A percentile compares a stretch with the other conserved stretches of the same genome.
These are phyloP conservation scores for Penicillium sp. DNA, from an alignment of 2,329 filamentous ascomycete species.

Conservation along the genomic window DNA sequence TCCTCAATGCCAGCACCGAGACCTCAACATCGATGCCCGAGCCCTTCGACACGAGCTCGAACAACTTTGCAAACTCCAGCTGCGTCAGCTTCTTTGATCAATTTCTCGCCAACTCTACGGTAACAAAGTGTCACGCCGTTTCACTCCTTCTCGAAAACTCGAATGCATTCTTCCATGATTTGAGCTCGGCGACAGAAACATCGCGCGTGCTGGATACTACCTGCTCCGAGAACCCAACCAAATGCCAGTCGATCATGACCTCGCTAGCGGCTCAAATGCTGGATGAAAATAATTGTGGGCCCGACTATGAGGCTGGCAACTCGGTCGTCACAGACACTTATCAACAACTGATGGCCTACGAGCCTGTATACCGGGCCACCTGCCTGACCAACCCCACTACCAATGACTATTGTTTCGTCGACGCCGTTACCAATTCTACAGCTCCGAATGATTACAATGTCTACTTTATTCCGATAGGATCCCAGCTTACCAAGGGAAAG, in stretches of 20 bases:
- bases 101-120: conserved; percentile 66
- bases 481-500: conserved; percentile 63
- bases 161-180: conserved; percentile 76
- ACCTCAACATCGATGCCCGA: conserved; percentile 50
- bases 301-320: conserved; percentile 68
- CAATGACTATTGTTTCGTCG: conserved; percentile 74
- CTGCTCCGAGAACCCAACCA: conserved; percentile 62
- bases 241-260: conserved; percentile 67
- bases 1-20: conserved; percentile 1
- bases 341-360: conserved; percentile 73
- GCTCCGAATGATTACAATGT: conserved; percentile 73
- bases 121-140: conserved; percentile 75
- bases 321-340: conserved; percentile 73
- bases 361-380: conserved; percentile 73
- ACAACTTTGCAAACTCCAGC: conserved; percentile 59
- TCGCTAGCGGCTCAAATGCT: conserved; percentile 66
- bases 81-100: conserved; percentile 60
- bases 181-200: conserved; percentile 69
- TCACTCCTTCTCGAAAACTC: conserved; percentile 86
- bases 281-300: conserved; percentile 63
- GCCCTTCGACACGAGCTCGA: conserved; percentile 66
- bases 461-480: conserved; percentile 83
- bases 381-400: conserved; percentile 71
- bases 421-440: conserved; percentile 74
- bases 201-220: conserved; percentile 76